Evolutionary conservation across 2,329 filamentous ascomycete genomes (phyloP).

Genomic region (Graphiopsis chlorocephala): DNA sequence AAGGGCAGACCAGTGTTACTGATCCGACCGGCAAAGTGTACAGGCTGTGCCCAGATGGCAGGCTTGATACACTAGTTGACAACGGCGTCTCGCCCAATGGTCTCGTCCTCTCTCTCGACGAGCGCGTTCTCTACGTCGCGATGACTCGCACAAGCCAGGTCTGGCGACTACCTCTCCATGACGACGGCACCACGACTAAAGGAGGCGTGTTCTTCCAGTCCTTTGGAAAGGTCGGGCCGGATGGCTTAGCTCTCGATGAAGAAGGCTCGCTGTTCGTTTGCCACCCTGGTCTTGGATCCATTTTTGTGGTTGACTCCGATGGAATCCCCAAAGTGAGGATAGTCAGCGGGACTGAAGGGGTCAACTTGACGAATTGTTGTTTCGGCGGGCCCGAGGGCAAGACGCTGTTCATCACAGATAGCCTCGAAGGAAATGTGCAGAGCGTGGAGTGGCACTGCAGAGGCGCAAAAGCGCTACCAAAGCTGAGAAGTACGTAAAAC

Average conservation of each 20-base stretch:
- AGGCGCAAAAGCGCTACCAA: neutral
- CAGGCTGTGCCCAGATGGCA: constrained; percentile 35
- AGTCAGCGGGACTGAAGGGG: neutral
- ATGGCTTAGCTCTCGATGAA: constrained; percentile 41
- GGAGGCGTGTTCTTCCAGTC: constrained; percentile 42
- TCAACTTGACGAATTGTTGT: constrained; percentile 9
- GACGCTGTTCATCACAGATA: constrained; percentile 8
- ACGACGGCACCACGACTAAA: constrained; percentile 41
- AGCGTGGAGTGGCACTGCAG: constrained; percentile 8
- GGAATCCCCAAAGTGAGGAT: constrained; percentile 5
- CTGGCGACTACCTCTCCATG: constrained; percentile 41
- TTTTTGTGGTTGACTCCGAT: constrained; percentile 6
- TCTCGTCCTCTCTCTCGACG: constrained; percentile 27
- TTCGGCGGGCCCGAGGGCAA: constrained; percentile 9
- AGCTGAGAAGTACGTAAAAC: neutral
- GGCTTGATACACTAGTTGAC: constrained; percentile 31
- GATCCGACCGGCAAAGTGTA: constrained; percentile 44
- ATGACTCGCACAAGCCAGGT: constrained; percentile 43
- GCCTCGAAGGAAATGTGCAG: constrained; percentile 7
- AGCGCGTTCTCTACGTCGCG: constrained; percentile 40
- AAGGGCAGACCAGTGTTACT: constrained; percentile 45
- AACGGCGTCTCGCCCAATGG: constrained; percentile 10
- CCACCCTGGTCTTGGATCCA: constrained; percentile 22
- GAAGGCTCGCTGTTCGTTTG: constrained; percentile 33
- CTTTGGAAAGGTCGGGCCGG: constrained; percentile 41